phyloP scores from a whole-genome alignment of 345 rosid species.

The Balakata baccata region DNA sequence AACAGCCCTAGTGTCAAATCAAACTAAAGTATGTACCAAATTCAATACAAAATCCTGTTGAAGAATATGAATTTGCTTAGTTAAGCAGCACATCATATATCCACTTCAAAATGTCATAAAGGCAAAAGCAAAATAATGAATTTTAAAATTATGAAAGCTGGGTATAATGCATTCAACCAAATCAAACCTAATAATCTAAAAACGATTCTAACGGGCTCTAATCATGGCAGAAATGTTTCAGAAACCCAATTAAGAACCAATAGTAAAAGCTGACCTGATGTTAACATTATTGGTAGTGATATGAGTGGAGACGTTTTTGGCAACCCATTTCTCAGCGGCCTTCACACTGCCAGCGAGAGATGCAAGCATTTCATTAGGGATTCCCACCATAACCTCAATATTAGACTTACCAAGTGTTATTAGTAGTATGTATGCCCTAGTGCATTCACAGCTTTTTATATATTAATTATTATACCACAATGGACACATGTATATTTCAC shows the following conservation, averaged over 20 bases:
- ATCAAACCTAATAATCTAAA: background rate
- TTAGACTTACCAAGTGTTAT: constrained; percentile 60
- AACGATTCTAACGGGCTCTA: background rate
- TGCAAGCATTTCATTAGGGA: constrained; percentile 86
- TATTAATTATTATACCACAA: no score
- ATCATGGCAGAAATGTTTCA: background rate
- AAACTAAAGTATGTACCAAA: background rate
- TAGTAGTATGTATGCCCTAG: no score
- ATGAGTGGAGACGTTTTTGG: constrained; percentile 70
- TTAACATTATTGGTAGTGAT: constrained; percentile 52
- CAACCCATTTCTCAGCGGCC: constrained; percentile 94
- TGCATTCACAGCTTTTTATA: no score
- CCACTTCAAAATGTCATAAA: background rate
- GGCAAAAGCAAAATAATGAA: background rate
- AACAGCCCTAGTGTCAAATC: no score
- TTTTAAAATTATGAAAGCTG: background rate
- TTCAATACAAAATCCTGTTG: background rate
- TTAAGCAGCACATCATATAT: background rate
- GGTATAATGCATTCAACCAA: background rate
- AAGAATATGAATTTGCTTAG: background rate
- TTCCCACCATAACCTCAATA: constrained; percentile 97
- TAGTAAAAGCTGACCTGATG: constrained; percentile 54
- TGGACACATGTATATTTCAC: no score
- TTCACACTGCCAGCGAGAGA: constrained; percentile 59
- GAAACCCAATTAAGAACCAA: background rate